phyloP scores from a whole-genome alignment of 352 stramenopile species.

The Globisporangium irregulare region DNA sequence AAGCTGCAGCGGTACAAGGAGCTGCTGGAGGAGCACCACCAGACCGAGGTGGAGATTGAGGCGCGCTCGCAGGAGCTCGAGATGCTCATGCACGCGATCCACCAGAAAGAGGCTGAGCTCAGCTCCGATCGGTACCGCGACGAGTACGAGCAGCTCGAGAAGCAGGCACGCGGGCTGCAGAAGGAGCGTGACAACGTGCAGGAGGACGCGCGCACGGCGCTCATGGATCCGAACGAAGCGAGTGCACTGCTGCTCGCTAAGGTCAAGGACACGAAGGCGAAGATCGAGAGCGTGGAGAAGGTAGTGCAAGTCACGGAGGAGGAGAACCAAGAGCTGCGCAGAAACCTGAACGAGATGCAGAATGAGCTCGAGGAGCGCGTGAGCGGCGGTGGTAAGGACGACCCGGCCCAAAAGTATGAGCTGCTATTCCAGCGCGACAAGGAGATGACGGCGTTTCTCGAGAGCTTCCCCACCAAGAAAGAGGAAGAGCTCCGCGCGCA shows the following conservation, averaged over 20 bases:
- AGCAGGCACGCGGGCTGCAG: constrained; percentile 59
- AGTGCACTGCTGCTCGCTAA: constrained; percentile 78
- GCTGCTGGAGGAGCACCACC: constrained; percentile 66
- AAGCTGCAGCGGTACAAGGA: constrained; percentile 82
- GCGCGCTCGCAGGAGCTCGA: constrained; percentile 62
- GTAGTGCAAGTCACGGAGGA: constrained; percentile 46
- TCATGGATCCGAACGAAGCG: constrained; percentile 89
- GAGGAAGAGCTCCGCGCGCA: constrained; percentile 56
- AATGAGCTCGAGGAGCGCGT: constrained; percentile 63
- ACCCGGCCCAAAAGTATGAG: constrained; percentile 81
- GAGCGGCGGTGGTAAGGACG: constrained; percentile 59
- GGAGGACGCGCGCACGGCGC: constrained; percentile 78
- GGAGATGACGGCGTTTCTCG: constrained; percentile 91
- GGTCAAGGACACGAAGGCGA: constrained; percentile 85
- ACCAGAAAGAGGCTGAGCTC: constrained; percentile 73
- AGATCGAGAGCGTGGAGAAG: constrained; percentile 74
- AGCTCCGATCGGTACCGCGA: constrained; percentile 67
- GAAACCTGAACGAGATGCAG: constrained; percentile 51
- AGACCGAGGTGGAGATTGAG: constrained; percentile 77
- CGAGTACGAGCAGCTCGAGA: constrained; percentile 74
- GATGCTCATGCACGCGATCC: constrained; percentile 68
- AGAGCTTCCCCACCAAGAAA: constrained; percentile 76
- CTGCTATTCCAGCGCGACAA: constrained; percentile 86
- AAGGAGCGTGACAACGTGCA: constrained; percentile 77
- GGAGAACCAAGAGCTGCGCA: constrained; percentile 57